A percentile compares a stretch with the other conserved stretches of the same genome.
phyloP scores from a whole-genome alignment of 2,329 filamentous ascomycete genomes.

The Monosporascus sp. region DNA sequence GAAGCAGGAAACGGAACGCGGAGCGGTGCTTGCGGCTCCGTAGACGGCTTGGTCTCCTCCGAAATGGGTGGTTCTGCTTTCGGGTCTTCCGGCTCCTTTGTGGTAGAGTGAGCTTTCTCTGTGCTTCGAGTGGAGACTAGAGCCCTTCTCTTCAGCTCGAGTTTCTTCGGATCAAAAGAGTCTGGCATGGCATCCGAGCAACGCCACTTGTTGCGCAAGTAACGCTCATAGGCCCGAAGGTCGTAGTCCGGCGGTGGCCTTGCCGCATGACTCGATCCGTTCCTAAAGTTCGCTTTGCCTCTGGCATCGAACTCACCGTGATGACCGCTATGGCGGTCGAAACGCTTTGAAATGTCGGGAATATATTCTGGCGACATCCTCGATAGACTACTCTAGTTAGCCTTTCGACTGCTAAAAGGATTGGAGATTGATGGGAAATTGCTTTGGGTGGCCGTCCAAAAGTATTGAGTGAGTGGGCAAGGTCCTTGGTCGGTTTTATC shows the following conservation, averaged over 20 bases:
- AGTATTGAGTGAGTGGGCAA: too few species aligned
- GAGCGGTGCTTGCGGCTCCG: too few species aligned
- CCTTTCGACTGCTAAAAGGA: too few species aligned
- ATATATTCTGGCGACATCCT: neutral
- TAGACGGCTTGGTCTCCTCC: too few species aligned
- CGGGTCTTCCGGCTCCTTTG: neutral
- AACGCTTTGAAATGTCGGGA: neutral
- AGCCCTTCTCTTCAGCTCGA: slow-evolving; percentile 1
- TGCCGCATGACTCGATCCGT: neutral
- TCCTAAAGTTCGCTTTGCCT: neutral
- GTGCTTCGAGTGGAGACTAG: neutral
- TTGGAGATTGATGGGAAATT: too few species aligned
- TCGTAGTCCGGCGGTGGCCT: neutral
- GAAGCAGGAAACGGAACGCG: neutral
- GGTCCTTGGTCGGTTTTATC: too few species aligned
- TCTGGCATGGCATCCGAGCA: slow-evolving; percentile 8
- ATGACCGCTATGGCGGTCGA: neutral
- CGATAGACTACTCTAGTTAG: too few species aligned
- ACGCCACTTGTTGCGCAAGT: slow-evolving; percentile 6
- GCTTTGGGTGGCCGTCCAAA: too few species aligned
- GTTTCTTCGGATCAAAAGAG: slow-evolving; percentile 4
- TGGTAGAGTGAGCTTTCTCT: neutral
- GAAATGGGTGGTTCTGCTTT: neutral
- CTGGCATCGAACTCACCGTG: neutral
- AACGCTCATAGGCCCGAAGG: slow-evolving; percentile 1